A percentile compares a stretch with the other conserved stretches of the same genome.
Evolutionary conservation across 495 filamentous ascomycete genomes (phyloP).

Genomic region (Penicillium soppii): DNA sequence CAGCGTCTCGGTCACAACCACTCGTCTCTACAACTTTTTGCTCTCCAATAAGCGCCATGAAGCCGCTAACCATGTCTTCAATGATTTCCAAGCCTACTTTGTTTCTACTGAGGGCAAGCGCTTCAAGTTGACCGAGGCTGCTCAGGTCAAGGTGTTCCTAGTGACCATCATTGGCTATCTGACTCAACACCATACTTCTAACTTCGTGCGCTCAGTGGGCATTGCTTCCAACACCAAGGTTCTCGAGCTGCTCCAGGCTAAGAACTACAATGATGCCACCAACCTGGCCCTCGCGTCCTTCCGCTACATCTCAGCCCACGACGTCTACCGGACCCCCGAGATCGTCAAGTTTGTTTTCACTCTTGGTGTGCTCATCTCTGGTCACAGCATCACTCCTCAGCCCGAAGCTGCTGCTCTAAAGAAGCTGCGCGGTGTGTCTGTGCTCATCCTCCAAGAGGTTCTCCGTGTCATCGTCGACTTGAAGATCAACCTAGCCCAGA

Average conservation of each 20-base stretch:
- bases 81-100: conserved; percentile 30
- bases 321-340: conserved; percentile 20
- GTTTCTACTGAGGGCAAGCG: conserved; percentile 31
- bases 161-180: conserved; percentile 32
- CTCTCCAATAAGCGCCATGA: conserved; percentile 21
- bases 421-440: conserved; percentile 22
- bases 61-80: conserved; percentile 21
- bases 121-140: conserved; percentile 20
- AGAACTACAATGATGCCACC: conserved; percentile 26
- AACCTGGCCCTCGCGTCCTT: conserved; percentile 34
- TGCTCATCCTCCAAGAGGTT: conserved; percentile 23
- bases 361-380: conserved; percentile 27
- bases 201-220: conserved; percentile 38
- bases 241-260: conserved; percentile 21
- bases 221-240: conserved; percentile 37
- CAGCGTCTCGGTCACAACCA: conserved; percentile 20
- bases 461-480: conserved; percentile 24
- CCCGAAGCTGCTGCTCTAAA: conserved; percentile 17
- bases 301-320: conserved; percentile 30
- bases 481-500: conserved; percentile 29
- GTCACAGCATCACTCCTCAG: conserved; percentile 16
- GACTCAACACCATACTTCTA: conserved; percentile 27
- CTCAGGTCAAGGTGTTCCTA: conserved; percentile 30
- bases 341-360: conserved; percentile 33
- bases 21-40: conserved; percentile 35